These are phyloP conservation scores for Eucalyptus sp. DNA, from an alignment of 345 rosid species.

Conservation along the genomic window DNA sequence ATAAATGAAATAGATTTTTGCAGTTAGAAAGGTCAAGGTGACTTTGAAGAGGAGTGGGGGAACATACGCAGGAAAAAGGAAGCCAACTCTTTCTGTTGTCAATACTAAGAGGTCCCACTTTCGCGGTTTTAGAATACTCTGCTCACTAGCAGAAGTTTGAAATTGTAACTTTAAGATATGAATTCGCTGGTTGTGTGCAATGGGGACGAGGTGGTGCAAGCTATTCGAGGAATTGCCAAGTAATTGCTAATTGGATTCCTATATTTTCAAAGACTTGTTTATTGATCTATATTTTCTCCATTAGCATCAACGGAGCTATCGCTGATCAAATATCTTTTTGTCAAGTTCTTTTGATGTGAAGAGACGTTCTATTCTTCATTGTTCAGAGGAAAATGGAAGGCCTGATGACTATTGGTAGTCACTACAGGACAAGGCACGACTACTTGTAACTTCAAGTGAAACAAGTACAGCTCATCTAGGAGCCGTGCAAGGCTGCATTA, in stretches of 20 bases:
- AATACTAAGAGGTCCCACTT: too few relatives aligned
- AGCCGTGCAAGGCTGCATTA: neutral
- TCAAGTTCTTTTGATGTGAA: neutral
- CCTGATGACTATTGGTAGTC: neutral
- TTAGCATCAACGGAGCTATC: neutral
- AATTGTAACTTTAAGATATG: too few relatives aligned
- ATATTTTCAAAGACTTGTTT: neutral
- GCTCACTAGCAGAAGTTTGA: too few relatives aligned
- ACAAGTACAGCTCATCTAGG: neutral
- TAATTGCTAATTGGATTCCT: neutral
- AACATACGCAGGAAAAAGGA: too few relatives aligned
- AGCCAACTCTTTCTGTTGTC: too few relatives aligned
- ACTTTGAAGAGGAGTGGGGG: too few relatives aligned
- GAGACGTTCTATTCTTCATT: neutral
- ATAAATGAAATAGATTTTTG: too few relatives aligned
- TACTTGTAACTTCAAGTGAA: neutral
- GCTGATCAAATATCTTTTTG: neutral
- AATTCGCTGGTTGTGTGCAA: too few relatives aligned
- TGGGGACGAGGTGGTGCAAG: too few relatives aligned
- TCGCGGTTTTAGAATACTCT: too few relatives aligned
- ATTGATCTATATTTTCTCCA: neutral
- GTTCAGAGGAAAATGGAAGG: neutral
- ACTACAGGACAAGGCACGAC: neutral
- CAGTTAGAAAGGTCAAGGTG: too few relatives aligned
- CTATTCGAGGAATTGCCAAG: too few relatives aligned